These are phyloP conservation scores for Sugiyamaella novakii DNA, from an alignment of 1,139 yeast species.

Conservation along the genomic window DNA sequence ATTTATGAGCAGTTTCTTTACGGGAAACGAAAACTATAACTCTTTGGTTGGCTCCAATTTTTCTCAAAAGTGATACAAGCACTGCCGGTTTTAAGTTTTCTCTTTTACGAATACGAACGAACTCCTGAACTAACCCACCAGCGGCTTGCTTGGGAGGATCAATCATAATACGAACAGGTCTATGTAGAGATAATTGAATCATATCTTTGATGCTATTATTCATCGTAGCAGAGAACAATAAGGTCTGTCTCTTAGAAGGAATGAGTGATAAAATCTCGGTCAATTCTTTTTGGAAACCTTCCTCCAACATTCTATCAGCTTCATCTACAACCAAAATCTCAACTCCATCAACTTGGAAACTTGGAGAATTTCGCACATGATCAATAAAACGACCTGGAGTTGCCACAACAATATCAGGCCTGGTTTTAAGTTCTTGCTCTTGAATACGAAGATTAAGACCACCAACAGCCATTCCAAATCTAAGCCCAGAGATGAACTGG, in stretches of 20 bases:
- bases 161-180: slow-evolving; percentile 93
- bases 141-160: slow-evolving; percentile 97
- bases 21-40: slow-evolving; percentile 88
- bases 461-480: slow-evolving; percentile 95
- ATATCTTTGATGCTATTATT: slow-evolving; percentile 86
- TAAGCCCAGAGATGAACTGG: slow-evolving; percentile 69
- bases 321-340: slow-evolving; percentile 94
- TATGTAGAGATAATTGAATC: slow-evolving; percentile 80
- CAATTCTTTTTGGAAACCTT: slow-evolving; percentile 94
- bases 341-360: slow-evolving; percentile 85
- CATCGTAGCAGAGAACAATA: slow-evolving; percentile 97
- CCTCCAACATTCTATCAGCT: slow-evolving; percentile 99
- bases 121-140: slow-evolving; percentile 81
- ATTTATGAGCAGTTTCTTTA: slow-evolving; percentile 84
- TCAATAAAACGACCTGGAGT: slow-evolving; percentile 97
- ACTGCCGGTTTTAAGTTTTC: slow-evolving; percentile 83
- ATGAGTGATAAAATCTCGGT: slow-evolving; percentile 84
- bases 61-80: slow-evolving; percentile 67
- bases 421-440: slow-evolving; percentile 84
- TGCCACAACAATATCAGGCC: slow-evolving; percentile 96
- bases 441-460: slow-evolving; percentile 93
- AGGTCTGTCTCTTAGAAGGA: slow-evolving; percentile 89
- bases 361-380: slow-evolving; percentile 92
- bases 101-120: slow-evolving; percentile 90
- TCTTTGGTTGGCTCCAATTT: slow-evolving; percentile 67